Evolutionary conservation across 225 moss, liverwort and hornwort species (phyloP).

Genomic region (Polytrichum formosum): DNA sequence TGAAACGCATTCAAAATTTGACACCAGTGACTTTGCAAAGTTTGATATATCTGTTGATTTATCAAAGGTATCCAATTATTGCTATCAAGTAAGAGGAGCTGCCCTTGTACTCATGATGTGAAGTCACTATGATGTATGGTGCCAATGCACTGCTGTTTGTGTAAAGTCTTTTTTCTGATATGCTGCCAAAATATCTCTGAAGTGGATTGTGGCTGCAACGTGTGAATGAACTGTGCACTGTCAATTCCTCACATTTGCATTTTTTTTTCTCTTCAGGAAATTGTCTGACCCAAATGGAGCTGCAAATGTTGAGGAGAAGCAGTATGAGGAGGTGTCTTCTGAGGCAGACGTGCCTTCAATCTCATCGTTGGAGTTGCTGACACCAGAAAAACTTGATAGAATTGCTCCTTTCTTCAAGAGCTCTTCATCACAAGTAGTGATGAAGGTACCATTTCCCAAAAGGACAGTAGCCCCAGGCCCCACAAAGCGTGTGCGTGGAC

Average conservation of each 20-base stretch:
- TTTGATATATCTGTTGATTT: not conserved
- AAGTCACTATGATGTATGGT: not conserved
- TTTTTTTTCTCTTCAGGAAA: not conserved
- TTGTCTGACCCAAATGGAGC: conserved; percentile 4
- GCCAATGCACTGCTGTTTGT: not conserved
- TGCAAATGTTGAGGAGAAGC: conserved; percentile 7
- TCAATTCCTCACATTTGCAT: not conserved
- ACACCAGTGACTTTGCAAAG: not conserved
- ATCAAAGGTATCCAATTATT: not conserved
- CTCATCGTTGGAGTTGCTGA: conserved; percentile 12
- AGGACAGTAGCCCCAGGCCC: conserved; percentile 39
- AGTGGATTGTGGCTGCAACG: not conserved
- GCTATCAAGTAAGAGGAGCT: no score
- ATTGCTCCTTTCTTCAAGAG: conserved; percentile 7
- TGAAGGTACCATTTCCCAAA: conserved; percentile 30
- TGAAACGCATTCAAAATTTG: not conserved
- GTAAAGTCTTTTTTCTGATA: no score
- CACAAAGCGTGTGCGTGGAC: conserved; percentile 43
- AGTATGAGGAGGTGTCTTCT: not conserved
- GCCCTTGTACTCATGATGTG: not conserved
- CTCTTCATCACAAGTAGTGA: conserved; percentile 18
- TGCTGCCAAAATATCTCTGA: not conserved
- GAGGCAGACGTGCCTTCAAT: conserved; percentile 10
- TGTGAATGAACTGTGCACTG: not conserved
- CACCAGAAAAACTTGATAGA: conserved; percentile 14